Conservation (phyloP, 73 alveolate genomes). For the Uronychia setigera region DNA sequence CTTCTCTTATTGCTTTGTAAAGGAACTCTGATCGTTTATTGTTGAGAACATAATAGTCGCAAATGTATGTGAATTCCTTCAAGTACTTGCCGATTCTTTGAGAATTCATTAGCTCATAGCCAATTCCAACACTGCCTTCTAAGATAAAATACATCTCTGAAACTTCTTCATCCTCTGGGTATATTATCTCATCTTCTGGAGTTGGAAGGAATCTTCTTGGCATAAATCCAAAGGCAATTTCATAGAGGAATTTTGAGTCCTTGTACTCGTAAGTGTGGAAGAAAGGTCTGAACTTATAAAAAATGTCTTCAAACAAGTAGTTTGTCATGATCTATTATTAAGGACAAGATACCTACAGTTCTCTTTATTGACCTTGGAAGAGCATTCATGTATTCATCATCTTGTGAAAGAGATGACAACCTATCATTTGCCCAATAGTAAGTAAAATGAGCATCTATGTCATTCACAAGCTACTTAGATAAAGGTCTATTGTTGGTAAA, state of each 20-base stretch:
- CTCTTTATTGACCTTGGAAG: slow-evolving; percentile 82
- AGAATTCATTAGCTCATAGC: slow-evolving; percentile 23
- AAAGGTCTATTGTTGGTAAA: slow-evolving; percentile 79
- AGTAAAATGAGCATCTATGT: slow-evolving; percentile 83
- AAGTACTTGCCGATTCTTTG: slow-evolving; percentile 27
- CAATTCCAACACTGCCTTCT: slow-evolving; percentile 52
- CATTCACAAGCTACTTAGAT: slow-evolving; percentile 60
- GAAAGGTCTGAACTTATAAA: slow-evolving; percentile 46
- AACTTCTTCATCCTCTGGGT: slow-evolving; percentile 64
- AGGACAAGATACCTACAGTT: not conserved
- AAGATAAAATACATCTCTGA: slow-evolving; percentile 63
- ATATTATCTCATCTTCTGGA: slow-evolving; percentile 49
- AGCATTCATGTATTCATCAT: slow-evolving; percentile 75
- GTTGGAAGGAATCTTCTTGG: slow-evolving; percentile 51
- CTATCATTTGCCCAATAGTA: slow-evolving; percentile 84
- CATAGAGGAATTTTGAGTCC: slow-evolving; percentile 56
- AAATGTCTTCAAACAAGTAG: slow-evolving; percentile 53
- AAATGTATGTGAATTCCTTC: slow-evolving; percentile 20
- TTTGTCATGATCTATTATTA: slow-evolving; percentile 29
- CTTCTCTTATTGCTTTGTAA: slow-evolving; percentile 31
- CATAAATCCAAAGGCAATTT: slow-evolving; percentile 59
- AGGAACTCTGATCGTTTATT: slow-evolving; percentile 43
- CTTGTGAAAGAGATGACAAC: slow-evolving; percentile 63
- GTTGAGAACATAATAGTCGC: slow-evolving; percentile 61
- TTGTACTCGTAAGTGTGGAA: slow-evolving; percentile 30